Conservation (phyloP, 495 filamentous ascomycete genomes). For the Pyrenula massariospora region DNA sequence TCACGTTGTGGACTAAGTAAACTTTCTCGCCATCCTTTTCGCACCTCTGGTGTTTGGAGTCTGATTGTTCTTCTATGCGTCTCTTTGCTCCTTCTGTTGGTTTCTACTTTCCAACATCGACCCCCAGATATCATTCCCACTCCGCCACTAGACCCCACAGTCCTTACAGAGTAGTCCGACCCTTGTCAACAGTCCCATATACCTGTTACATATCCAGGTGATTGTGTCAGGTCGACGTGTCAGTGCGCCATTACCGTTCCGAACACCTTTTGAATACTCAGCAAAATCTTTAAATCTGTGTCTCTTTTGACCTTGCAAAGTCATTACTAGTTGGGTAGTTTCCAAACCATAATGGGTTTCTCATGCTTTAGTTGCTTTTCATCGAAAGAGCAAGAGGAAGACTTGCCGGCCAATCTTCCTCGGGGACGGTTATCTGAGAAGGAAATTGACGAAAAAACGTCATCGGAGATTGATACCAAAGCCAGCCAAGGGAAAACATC, state of each 20-base stretch:
- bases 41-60: too few relatives aligned
- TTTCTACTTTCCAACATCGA: background rate
- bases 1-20: background rate
- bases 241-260: too few relatives aligned
- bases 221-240: too few relatives aligned
- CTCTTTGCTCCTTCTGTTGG: background rate
- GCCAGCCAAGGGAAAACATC: background rate
- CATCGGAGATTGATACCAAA: background rate
- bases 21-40: background rate
- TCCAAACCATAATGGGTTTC: too few relatives aligned
- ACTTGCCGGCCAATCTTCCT: background rate
- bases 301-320: too few relatives aligned
- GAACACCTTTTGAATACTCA: too few relatives aligned
- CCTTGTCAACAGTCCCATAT: background rate
- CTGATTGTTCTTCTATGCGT: background rate
- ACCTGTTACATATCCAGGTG: background rate
- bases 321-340: too few relatives aligned
- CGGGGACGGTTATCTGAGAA: background rate
- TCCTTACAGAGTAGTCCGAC: background rate
- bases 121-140: background rate
- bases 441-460: background rate
- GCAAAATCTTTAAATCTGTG: too few relatives aligned
- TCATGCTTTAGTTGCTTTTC: background rate
- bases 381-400: background rate
- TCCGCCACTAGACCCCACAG: background rate